Percentiles rank a stretch among this genome's conserved stretches.
These are phyloP conservation scores for Corylus heterophylla DNA, from an alignment of 306 rosid species.

Conservation along the genomic window DNA sequence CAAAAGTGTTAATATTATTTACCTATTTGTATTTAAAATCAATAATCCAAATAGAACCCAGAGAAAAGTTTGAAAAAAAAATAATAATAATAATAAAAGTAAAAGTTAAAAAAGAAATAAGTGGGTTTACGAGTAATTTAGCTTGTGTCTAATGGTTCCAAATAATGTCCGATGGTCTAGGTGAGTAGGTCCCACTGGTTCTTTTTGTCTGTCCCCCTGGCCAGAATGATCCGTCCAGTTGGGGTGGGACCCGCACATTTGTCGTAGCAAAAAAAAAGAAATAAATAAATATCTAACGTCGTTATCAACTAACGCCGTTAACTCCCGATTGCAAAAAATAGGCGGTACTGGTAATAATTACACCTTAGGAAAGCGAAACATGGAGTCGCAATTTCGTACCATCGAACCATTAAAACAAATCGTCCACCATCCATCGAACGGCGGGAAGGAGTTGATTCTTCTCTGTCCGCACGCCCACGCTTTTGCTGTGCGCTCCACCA, in stretches of 20 bases:
- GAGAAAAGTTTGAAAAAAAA: too few relatives aligned
- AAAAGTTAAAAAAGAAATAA: too few relatives aligned
- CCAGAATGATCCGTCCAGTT: not conserved
- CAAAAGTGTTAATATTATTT: too few relatives aligned
- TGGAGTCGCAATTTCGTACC: slow-evolving; percentile 10
- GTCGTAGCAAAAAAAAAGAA: not conserved
- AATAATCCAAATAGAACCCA: too few relatives aligned
- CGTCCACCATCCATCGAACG: slow-evolving; percentile 16
- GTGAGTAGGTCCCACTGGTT: slow-evolving; percentile 6
- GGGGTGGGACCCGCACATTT: slow-evolving; percentile 1
- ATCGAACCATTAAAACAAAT: slow-evolving; percentile 23
- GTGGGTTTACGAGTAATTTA: slow-evolving; percentile 9
- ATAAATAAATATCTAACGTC: not conserved
- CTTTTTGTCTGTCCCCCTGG: not conserved
- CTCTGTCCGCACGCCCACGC: not conserved
- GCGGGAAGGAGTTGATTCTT: slow-evolving; percentile 8
- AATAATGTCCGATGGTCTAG: not conserved
- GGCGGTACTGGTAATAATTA: not conserved
- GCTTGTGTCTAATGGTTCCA: not conserved
- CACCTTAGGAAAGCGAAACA: slow-evolving; percentile 8
- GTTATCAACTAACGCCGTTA: not conserved
- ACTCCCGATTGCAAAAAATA: not conserved
- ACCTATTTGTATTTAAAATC: too few relatives aligned
- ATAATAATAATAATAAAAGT: too few relatives aligned
- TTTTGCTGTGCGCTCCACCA: not conserved